Base-by-base conservation (phyloP, 2,329 filamentous ascomycete genomes). In the Pseudophaeomoniella oleicola region DNA sequence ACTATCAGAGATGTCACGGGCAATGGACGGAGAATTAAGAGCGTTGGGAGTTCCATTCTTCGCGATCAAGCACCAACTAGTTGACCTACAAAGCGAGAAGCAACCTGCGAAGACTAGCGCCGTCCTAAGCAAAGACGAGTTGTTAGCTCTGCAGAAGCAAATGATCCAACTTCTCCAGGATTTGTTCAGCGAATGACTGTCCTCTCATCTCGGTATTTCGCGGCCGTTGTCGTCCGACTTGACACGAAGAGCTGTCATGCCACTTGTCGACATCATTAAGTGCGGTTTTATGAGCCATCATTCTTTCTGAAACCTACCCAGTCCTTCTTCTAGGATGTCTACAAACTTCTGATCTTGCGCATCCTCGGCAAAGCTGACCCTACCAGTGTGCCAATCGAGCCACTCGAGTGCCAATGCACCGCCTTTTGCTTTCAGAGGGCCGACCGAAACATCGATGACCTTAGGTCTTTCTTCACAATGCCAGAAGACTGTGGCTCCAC, bases 401-500 rank as follows among this genome's bases (percentile, higher is more conserved):
- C 73, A 78, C 1, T 49, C 51, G 47, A 73, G 67, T 3, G 69
- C 72, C 42, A 69, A 62, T 0, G 67, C 65, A 4, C 74, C 74
- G 31, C 67, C 63, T 0, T 50, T 39, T 0, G 64, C 63, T 30
- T 59, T 57, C 4, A 81, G 49, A 29, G 80, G 45, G 0, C 78
- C 78, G 5, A 69, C 66, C 41, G 74, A 78, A 5, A 82, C 66
- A 52, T 82, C 75, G 12, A 81, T 60, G 13, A 81, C 49, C 3
- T 64, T 62, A 0, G 69, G 62, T 29, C 75, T 58, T 41, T 59
- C 57, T 3, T 61, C 55, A 37, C 67, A 67, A 45, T 71, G 66
- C 69, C 72, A 81, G 46, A 80, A 81, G 3, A 75, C 63, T 0
- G 67, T 75, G 1, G 78, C 76, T 1, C 77, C 77, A 47, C 78